Conservation (phyloP, 202 grass and related monocot species). For the Panicum virgatum region DNA sequence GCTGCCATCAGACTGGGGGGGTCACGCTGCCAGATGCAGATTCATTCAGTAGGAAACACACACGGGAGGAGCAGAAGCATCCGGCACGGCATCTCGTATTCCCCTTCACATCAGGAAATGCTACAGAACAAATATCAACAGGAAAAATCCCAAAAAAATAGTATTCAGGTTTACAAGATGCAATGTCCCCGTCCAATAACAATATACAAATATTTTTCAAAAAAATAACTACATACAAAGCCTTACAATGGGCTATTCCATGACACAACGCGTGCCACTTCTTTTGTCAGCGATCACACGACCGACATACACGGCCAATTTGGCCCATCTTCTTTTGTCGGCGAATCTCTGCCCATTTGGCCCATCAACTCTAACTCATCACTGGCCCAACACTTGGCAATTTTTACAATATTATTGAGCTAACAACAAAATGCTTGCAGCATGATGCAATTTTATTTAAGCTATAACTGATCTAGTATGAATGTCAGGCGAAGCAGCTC, state of each 20-base stretch:
- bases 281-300: not conserved
- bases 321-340: constrained; percentile 1
- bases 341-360: not conserved
- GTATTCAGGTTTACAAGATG: not conserved
- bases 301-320: constrained; percentile 12
- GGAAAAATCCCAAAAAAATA: not conserved
- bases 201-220: not conserved
- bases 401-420: not conserved
- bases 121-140: not conserved
- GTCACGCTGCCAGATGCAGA: not conserved
- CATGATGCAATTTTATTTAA: not conserved
- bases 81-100: not conserved
- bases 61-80: not conserved
- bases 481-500: constrained; percentile 4
- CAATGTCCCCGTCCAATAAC: not conserved
- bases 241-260: not conserved
- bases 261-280: not conserved
- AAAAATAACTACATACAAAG: not conserved
- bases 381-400: not conserved
- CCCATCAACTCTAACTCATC: not conserved
- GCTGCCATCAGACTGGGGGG: not conserved
- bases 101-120: not conserved
- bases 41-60: constrained; percentile 1
- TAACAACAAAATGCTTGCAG: not conserved
- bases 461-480: not conserved